Base-by-base conservation (phyloP, 2,329 filamentous ascomycete genomes). In the Aspergillus neoniger region DNA sequence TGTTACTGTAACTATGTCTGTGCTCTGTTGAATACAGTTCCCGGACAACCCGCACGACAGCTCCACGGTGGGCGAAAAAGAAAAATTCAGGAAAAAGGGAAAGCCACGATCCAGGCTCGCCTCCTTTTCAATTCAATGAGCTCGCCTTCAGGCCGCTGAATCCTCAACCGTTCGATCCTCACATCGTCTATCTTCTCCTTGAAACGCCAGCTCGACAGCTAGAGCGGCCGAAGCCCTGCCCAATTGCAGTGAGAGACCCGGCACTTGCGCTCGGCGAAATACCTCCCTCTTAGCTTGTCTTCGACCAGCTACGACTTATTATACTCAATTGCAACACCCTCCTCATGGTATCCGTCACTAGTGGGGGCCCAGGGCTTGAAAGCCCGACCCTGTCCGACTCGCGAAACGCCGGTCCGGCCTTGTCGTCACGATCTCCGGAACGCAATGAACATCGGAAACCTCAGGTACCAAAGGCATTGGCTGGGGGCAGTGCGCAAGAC, bases 401-500 rank as follows among this genome's bases (percentile, higher is more conserved):
- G 38, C 52, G 41, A 60, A 58, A 44, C 25, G 43, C 41, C 21
- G 14, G 10, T 28, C 60, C 44, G 32, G 41, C 55, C 15, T 51
- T 59, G 14, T 61, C 62, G 41, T 47, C 51, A 28, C 62, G 53
- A 19, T 32, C 60, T 25, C 49, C 61, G n/a, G 58, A 60, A n/a
- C 49, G 36, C 48, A 38, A 50, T 43, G 64, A 66, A 23, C 57
- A 53, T 43, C 61, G 56, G 51, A 61, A 55, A 51, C 43, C 59
- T 36, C 58, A 55, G 21, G 30, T 58, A 10, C 57, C 54, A 41
- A 63, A 66, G 51, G 30, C 43, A 43, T 28, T 63, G 43, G 5
- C 59, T 49, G 64, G 44, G 23, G 70, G 60, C 28, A 69, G 58
- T 23, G 50, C 62, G 38, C 71, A 74, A 57, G 72, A 72, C 58